Conservation (phyloP, 2,329 filamentous ascomycete genomes). For the Rhinocladiella similis region DNA sequence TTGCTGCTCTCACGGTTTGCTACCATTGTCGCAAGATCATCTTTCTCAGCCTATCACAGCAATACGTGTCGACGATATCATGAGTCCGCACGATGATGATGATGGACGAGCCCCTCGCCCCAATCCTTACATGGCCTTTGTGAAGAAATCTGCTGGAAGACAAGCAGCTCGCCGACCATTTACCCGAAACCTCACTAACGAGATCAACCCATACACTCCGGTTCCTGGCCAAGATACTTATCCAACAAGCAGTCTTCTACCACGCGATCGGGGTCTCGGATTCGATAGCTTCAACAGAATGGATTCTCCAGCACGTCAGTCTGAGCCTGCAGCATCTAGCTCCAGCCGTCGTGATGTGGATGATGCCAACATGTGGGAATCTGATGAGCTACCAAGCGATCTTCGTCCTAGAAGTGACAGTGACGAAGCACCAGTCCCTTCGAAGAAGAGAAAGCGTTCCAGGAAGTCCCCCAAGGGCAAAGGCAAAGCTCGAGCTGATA, state of each 20-base stretch:
- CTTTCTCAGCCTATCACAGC: no score
- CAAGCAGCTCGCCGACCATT: neutral
- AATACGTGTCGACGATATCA: neutral
- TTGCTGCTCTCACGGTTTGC: neutral
- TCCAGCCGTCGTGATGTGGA: neutral
- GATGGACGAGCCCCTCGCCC: neutral
- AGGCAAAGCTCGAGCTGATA: no score
- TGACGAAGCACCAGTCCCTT: no score
- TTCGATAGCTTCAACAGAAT: neutral
- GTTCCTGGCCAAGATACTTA: slow-evolving; percentile 1
- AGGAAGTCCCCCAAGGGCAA: no score
- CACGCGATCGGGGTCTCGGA: neutral
- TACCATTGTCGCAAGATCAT: no score
- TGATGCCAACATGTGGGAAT: no score
- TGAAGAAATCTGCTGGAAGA: neutral
- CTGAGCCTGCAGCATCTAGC: neutral
- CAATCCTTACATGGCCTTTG: neutral
- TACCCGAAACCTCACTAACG: slow-evolving; percentile 7
- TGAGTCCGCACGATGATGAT: neutral
- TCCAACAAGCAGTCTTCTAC: neutral
- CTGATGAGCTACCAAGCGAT: no score
- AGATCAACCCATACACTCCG: neutral
- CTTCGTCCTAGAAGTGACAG: no score
- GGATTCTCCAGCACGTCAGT: neutral
- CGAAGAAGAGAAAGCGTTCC: no score